Evolutionary conservation across 768 basidiomycete genomes (phyloP), one percentile per base, ranked within the genome.

Genomic region (Rhizopogon rudus): DNA sequence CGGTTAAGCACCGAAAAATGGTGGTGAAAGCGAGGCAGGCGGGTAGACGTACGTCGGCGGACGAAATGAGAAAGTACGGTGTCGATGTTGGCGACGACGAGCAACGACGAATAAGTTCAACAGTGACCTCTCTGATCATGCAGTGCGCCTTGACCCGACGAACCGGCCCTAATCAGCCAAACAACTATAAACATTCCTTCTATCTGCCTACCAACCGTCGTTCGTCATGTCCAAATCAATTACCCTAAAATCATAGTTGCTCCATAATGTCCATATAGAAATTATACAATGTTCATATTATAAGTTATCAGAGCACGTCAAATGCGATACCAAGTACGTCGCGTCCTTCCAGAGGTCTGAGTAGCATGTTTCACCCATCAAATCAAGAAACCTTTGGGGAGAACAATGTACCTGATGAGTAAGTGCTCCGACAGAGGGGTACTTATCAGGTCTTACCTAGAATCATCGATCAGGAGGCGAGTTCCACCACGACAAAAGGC

Each of bases 401-500:
- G 28, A 5, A 52, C 51, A 29, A 49, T 22, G 46, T 48, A 5
- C 20, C 33, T 48, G 33, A 48, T 49, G 48, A 49, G 48, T 35
- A 37, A 49, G 20, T 39, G 35, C 22, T 14, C 35, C 33, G 5
- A 37, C 22, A 25, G 48, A 10, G 8, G 31, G 35, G 48, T 22
- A 25, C 22, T 33, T 16, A 1, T 25, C 9, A 25, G 14, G 35
- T 49, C 48, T 22, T 49, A 49, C 48, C 48, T 22, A 37, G 14
- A 22, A 35, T 49, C 35, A 49, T 35, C 31, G 48, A 49, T 49
- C 57, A 13, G 62, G 35, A 35, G 72, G 67, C 9, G 67, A 68
- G 52, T 59, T 73, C 83, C 83, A 86, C 84, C 84, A 86, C 22
- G 73, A 75, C 41, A 86, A 64, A 35, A 73, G 68, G 1, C 84